Conservation (phyloP, 306 rosid species). For the Casuarina glauca region DNA sequence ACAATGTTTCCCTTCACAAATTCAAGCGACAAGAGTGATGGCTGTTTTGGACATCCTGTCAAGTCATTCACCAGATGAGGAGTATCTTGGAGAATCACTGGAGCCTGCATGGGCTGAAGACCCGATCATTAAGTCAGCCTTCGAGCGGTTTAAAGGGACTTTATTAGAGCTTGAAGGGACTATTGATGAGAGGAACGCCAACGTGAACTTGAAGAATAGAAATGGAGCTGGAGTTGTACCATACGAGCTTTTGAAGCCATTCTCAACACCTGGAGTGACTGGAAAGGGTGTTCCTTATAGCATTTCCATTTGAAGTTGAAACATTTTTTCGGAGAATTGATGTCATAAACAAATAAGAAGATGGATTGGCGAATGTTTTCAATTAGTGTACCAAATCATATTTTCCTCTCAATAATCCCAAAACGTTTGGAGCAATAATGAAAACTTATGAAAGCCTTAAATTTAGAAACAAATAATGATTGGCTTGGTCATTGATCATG, state of each 20-base stretch:
- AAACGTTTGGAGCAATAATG: too few species aligned
- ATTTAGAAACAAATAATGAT: too few species aligned
- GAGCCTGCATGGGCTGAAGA: constrained; percentile 54
- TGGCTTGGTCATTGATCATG: too few species aligned
- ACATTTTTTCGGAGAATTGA: too few species aligned
- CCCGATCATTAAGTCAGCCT: constrained; percentile 27
- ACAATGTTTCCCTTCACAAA: constrained; percentile 40
- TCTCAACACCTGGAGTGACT: constrained; percentile 65
- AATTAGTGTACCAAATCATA: too few species aligned
- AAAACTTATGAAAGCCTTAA: too few species aligned
- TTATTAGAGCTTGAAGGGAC: constrained; percentile 39
- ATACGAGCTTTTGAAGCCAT: constrained; percentile 63
- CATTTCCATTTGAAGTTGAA: constrained; percentile 56
- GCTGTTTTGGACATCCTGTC: constrained; percentile 44
- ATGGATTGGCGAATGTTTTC: too few species aligned
- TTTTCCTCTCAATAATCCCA: too few species aligned
- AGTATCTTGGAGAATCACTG: constrained; percentile 34
- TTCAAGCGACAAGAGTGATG: constrained; percentile 46
- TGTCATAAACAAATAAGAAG: too few species aligned
- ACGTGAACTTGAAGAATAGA: constrained; percentile 27
- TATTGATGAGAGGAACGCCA: constrained; percentile 37
- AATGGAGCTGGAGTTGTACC: constrained; percentile 49
- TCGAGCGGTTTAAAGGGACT: constrained; percentile 42
- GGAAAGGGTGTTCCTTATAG: constrained; percentile 82
- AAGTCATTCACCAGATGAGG: constrained; percentile 53